Conservation (phyloP, 345 rosid species). For the Cardamine occulta region DNA sequence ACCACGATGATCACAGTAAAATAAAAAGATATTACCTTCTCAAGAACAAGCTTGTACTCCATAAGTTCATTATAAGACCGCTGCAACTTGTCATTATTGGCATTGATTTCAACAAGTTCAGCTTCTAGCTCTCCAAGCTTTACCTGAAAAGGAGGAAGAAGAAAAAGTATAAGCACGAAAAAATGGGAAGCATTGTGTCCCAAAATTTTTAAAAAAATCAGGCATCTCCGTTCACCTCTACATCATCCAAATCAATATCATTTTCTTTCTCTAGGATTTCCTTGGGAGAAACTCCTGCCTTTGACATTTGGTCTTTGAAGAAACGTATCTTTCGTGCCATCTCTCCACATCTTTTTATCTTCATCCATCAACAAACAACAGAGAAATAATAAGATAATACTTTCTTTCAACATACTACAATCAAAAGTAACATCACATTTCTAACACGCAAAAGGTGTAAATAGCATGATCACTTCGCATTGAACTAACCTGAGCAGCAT, state of each 20-base stretch:
- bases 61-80: slow-evolving; percentile 82
- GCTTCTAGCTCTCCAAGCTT: slow-evolving; percentile 87
- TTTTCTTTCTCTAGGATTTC: slow-evolving; percentile 50
- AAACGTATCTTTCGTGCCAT: slow-evolving; percentile 92
- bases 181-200: slow-evolving; percentile 13
- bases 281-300: slow-evolving; percentile 72
- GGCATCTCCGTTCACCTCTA: slow-evolving; percentile 60
- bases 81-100: slow-evolving; percentile 82
- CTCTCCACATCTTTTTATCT: slow-evolving; percentile 95
- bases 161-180: slow-evolving; percentile 25
- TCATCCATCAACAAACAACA: slow-evolving; percentile 22
- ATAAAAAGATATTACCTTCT: slow-evolving; percentile 59
- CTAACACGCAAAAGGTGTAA: not conserved
- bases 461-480: not conserved
- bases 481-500: slow-evolving; percentile 80
- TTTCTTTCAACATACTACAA: not conserved
- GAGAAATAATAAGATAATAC: slow-evolving; percentile 6
- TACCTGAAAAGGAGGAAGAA: slow-evolving; percentile 49
- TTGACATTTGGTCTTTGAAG: slow-evolving; percentile 83
- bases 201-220: not conserved
- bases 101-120: slow-evolving; percentile 89
- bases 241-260: slow-evolving; percentile 81
- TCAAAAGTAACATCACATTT: not conserved
- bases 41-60: slow-evolving; percentile 88
- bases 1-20: not conserved